A percentile compares a stretch with the other conserved stretches of the same genome.
Conservation (phyloP, 1,284 basidiomycete genomes). For the Boletus smithii region DNA sequence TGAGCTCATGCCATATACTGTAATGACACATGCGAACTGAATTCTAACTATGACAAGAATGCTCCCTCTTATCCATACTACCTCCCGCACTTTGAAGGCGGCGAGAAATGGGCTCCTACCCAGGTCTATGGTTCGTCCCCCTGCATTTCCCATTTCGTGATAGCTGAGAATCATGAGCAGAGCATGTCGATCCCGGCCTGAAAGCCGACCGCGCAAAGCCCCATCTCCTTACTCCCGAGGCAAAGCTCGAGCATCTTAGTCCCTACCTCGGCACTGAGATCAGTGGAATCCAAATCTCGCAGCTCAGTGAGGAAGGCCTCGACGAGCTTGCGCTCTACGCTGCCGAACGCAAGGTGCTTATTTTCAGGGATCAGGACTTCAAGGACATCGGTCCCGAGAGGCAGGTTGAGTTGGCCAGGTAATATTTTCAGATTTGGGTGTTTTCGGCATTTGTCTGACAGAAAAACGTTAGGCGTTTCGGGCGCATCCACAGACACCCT, state of each 20-base stretch:
- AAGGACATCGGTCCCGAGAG: constrained; percentile 49
- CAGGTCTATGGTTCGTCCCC: constrained; percentile 38
- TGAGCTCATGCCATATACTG: neutral
- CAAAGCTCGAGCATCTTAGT: constrained; percentile 43
- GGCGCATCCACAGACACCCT: constrained; percentile 58
- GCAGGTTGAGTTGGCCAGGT: constrained; percentile 50
- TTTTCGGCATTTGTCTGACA: neutral
- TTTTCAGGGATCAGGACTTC: constrained; percentile 59
- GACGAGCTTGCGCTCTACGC: constrained; percentile 61
- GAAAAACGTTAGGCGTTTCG: constrained; percentile 41
- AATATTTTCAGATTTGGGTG: neutral
- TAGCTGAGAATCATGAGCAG: constrained; percentile 11
- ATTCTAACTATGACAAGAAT: neutral
- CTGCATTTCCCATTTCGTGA: neutral
- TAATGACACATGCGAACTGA: neutral
- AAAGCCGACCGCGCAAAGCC: constrained; percentile 47
- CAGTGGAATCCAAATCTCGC: constrained; percentile 54
- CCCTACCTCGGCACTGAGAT: constrained; percentile 61
- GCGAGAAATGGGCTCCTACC: constrained; percentile 44
- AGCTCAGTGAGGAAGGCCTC: constrained; percentile 51
- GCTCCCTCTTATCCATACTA: constrained; percentile 47
- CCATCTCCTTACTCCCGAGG: constrained; percentile 43
- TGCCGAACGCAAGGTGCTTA: constrained; percentile 56
- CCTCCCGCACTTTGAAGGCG: constrained; percentile 42
- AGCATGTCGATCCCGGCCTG: constrained; percentile 43